Evolutionary conservation across 2,329 filamentous ascomycete genomes (phyloP).

Genomic region (Cercospora sesami): DNA sequence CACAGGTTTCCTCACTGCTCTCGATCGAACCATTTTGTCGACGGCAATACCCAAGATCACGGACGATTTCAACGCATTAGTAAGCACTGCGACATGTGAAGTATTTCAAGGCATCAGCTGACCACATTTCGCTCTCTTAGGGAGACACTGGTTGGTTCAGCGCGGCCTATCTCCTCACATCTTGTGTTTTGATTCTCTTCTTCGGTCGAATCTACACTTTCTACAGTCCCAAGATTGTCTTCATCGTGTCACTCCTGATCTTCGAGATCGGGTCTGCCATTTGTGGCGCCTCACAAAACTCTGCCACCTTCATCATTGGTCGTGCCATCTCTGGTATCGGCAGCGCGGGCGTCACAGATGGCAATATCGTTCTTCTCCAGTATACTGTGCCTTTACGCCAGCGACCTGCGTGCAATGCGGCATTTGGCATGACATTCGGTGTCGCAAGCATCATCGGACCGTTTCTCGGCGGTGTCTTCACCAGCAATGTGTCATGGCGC

Average conservation of each 20-base stretch:
- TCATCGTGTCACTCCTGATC: slow-evolving; percentile 42
- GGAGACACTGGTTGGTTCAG: slow-evolving; percentile 48
- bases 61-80: slow-evolving; percentile 43
- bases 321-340: slow-evolving; percentile 56
- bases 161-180: slow-evolving; percentile 47
- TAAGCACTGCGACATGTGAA: not conserved
- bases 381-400: slow-evolving; percentile 17
- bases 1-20: slow-evolving; percentile 26
- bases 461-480: slow-evolving; percentile 54
- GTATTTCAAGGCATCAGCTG: not conserved
- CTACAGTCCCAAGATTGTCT: slow-evolving; percentile 48
- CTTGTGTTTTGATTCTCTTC: slow-evolving; percentile 44
- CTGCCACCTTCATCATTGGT: slow-evolving; percentile 54
- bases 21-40: slow-evolving; percentile 42
- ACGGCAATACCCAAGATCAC: slow-evolving; percentile 48
- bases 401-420: slow-evolving; percentile 29
- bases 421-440: slow-evolving; percentile 46
- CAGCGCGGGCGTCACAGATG: slow-evolving; percentile 52
- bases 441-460: slow-evolving; percentile 52
- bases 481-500: slow-evolving; percentile 50
- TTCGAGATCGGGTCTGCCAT: slow-evolving; percentile 53
- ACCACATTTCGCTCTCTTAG: slow-evolving; percentile 20
- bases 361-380: slow-evolving; percentile 37
- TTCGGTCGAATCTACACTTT: slow-evolving; percentile 47
- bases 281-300: slow-evolving; percentile 51